These are phyloP conservation scores for Penicillium argentinense DNA, from an alignment of 495 filamentous ascomycete genomes.

Conservation along the genomic window DNA sequence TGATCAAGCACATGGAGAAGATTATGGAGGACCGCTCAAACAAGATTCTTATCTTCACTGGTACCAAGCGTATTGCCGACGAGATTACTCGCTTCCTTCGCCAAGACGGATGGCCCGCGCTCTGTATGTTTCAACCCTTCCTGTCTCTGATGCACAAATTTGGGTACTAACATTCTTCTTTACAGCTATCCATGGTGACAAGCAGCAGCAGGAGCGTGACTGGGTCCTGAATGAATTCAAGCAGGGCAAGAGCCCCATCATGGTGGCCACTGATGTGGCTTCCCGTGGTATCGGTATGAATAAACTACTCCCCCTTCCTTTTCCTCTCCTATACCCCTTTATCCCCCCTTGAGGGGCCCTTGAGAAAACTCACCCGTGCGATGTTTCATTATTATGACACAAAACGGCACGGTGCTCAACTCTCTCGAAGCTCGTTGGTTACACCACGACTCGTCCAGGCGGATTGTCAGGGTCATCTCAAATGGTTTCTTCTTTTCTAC, in stretches of 20 bases:
- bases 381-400: slow-evolving; percentile 66
- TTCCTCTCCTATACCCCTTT: slow-evolving; percentile 39
- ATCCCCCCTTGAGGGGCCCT: slow-evolving; percentile 32
- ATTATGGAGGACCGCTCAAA: slow-evolving; percentile 95
- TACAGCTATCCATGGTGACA: slow-evolving; percentile 95
- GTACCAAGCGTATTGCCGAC: slow-evolving; percentile 97
- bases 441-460: slow-evolving; percentile 83
- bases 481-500: slow-evolving; percentile 71
- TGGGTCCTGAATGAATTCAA: slow-evolving; percentile 99
- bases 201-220: slow-evolving; percentile 98
- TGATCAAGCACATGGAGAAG: slow-evolving; percentile 97
- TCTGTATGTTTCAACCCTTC: slow-evolving; percentile 66
- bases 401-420: slow-evolving; percentile 82
- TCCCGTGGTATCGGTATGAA: slow-evolving; percentile 99
- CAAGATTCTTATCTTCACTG: slow-evolving; percentile 95
- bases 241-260: slow-evolving; percentile 83
- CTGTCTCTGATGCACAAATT: not conserved
- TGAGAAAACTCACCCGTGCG: slow-evolving; percentile 42
- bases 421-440: slow-evolving; percentile 76
- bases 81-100: slow-evolving; percentile 98
- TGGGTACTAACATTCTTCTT: slow-evolving; percentile 50
- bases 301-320: slow-evolving; percentile 54
- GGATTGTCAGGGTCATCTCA: slow-evolving; percentile 65
- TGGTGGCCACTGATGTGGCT: slow-evolving; percentile 96
- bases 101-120: slow-evolving; percentile 97